A percentile compares a stretch with the other conserved stretches of the same genome.
Conservation (phyloP, 75 land plant genomes). For the Chamaecyparis obtusa region DNA sequence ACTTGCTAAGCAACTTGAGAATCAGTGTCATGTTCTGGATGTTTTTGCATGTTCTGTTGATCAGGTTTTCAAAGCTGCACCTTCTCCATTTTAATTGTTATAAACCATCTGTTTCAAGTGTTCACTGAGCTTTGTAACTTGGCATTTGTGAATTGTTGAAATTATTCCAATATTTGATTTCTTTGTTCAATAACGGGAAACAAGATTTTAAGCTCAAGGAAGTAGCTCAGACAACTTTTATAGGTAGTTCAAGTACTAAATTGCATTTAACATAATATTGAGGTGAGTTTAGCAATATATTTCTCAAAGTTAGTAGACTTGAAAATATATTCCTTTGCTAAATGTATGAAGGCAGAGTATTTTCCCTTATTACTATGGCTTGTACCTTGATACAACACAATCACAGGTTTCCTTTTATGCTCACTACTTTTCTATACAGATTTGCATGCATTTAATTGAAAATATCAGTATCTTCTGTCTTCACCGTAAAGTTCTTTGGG, state of each 20-base stretch:
- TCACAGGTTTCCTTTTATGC: background rate
- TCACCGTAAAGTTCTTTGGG: background rate
- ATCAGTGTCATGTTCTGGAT: constrained; percentile 98
- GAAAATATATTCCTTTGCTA: background rate
- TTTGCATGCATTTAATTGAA: background rate
- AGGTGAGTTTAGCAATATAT: background rate
- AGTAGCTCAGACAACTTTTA: background rate
- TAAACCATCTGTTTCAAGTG: background rate
- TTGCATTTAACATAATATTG: background rate
- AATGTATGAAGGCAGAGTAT: background rate
- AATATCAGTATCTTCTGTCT: background rate
- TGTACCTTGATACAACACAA: background rate
- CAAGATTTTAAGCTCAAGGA: background rate
- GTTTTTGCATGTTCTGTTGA: constrained; percentile 99
- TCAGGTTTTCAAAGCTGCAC: constrained; percentile 55
- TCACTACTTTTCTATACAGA: background rate
- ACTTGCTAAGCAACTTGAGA: constrained; percentile 90
- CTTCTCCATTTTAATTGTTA: constrained; percentile 5
- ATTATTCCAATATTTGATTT: background rate
- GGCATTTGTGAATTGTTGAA: background rate
- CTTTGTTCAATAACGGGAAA: background rate
- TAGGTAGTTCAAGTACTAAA: background rate
- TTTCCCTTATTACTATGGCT: background rate
- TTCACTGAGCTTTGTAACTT: background rate
- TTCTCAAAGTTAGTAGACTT: background rate